Base-by-base conservation (phyloP, 257 asterid genomes). In the Solanum tarapatanum region DNA sequence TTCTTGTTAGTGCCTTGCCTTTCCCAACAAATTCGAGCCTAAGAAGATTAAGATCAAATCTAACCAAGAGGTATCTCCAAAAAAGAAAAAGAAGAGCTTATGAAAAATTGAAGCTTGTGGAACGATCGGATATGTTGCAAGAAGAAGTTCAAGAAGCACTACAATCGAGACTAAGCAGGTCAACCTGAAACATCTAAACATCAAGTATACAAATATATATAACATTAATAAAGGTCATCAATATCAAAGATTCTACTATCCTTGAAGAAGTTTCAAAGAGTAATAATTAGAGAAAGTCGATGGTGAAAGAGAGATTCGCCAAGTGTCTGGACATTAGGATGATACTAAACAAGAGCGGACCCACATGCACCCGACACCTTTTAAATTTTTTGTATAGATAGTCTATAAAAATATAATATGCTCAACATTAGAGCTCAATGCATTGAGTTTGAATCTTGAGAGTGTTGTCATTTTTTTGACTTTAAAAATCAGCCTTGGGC, bases 21-120 rank as follows among this genome's bases (percentile, higher is more conserved):
- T 2, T 32, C 33, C 33, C 33, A 32, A 32, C 33, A 32, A 32
- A 32, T 32, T 32, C 1, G 51, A 43, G 51, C 0, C 16, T 11
- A 43, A 43, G 51, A 43, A 43, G 51, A 43, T 0, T 0, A 45
- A 13, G 58, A 45, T 12, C 16, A 0, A 0, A 0, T 0, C 58
- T 45, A 45, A 45, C 19, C 6, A 45, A 4, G 66, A 55, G 66
- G 24, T 19, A 55, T 19, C 24, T 21, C 12, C 0, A 58, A 0
- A 58, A 21, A 58, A 58, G 68, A 7, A 58, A 21, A 58, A 58
- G 68, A 21, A 21, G 11, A 58, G 68, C 12, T 58, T 7, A 58
- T 21, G 26, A 10, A 5, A 58, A 21, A 7, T 16, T 7, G 26
- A 23, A 58, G 11, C 64, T 17, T 19, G 24, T 55, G 64, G 21